Base-by-base conservation (phyloP, 83 land plant genomes). In the Isoetes engelmannii region DNA sequence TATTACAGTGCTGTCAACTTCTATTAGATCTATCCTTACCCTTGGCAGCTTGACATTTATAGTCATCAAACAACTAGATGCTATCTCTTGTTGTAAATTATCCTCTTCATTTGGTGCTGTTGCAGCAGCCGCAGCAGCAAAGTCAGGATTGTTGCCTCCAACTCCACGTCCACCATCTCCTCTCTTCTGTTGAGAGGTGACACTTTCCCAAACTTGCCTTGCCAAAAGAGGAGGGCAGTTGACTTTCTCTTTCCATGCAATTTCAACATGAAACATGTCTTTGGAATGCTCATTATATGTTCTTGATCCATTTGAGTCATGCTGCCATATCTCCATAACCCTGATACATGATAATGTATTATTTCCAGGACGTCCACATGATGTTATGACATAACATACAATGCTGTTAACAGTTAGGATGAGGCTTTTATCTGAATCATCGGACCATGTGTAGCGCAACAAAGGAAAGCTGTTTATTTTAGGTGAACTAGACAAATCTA, bases 121-220 rank as follows among this genome's bases (percentile, higher is more conserved):
- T 48, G 79, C 78, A 76, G 79, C 78, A 76, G 85, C 69, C 18
- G 79, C 89, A 71, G 87, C 80, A 5, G 85, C 85, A 86, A 84
- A 95, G 62, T 88, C 97, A 70, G 61, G 72, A 44, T 76, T 85
- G 69, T 78, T 77, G 18, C 75, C 83, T 55, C 57, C 69, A 4
- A 75, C 69, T 45, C 77, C 81, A 59, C 73, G 75, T 60, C 80
- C 76, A 44, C 76, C 76, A 43, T 46, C 77, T 51, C 82, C 71
- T 50, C 75, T 71, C 55, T 69, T 72, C 61, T 84, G 74, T 42
- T 79, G 81, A 51, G 77, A 69, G 45, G 79, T 70, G 53, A 85
- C 89, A 50, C 75, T 72, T 59, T 64, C 67, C 87, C 86, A 85
- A 5, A 82, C 93, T 62, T 60, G 74, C 69, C 72, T 74, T 41